phyloP scores from a whole-genome alignment of 768 basidiomycete species.

The Mycena sanguinolenta region DNA sequence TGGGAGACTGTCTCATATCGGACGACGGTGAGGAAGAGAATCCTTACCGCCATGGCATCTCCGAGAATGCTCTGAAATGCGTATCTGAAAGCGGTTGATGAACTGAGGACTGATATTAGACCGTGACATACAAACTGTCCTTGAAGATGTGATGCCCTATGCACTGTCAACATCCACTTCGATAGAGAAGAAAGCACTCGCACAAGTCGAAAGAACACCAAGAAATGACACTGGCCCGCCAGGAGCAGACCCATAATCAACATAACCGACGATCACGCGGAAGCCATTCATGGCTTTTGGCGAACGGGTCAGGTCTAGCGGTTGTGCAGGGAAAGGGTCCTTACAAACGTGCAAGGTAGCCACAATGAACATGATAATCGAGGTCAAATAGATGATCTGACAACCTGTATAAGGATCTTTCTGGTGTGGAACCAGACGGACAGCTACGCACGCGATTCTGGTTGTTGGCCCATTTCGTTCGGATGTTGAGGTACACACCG shows the following conservation, averaged over 20 bases:
- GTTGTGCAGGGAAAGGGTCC: background rate
- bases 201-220: conserved; percentile 32
- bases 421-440: too few species aligned
- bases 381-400: conserved; percentile 37
- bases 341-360: conserved; percentile 36
- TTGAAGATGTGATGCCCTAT: conserved; percentile 39
- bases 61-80: conserved; percentile 39
- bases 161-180: background rate
- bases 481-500: conserved; percentile 26
- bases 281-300: conserved; percentile 32
- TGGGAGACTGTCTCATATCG: background rate
- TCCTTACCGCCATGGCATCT: conserved; percentile 34
- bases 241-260: conserved; percentile 8
- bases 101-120: too few species aligned
- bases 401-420: too few species aligned
- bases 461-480: too few species aligned
- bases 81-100: conserved; percentile 6
- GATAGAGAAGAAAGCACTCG: background rate
- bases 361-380: conserved; percentile 38
- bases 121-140: conserved; percentile 17
- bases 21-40: background rate
- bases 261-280: conserved; percentile 33
- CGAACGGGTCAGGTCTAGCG: background rate
- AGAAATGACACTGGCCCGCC: conserved; percentile 38
- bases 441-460: too few species aligned